Evolutionary conservation across 2,329 filamentous ascomycete species (phyloP), one percentile per base, ranked within the genome.

Genomic region (Monilinia vaccinii-corymbosi): DNA sequence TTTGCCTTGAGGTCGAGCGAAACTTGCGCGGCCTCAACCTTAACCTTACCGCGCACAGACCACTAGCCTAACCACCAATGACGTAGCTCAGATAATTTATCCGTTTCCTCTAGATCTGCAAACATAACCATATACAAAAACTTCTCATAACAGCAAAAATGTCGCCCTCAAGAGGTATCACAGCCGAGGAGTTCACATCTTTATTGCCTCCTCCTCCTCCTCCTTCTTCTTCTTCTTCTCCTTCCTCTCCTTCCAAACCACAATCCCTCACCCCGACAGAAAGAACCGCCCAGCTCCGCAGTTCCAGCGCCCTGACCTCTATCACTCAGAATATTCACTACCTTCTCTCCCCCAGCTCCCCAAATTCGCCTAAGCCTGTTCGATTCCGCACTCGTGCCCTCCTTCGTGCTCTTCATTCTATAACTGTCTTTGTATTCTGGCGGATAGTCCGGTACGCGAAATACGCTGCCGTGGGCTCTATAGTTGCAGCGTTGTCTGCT

Each of bases 391-490:
- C 70, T 9, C 67, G 70, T 11, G 70, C 70, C 6, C 64, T 71
- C 16, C 65, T 71, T 2, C 66, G 67, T 9, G 64, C 67, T 7
- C 62, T 71, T 1, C 70, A 64, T 34, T 71, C 64, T 48, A 64
- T 71, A 10, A 61, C 65, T 2, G 59, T 69, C 21, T 71, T 71
- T 45, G 50, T 71, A 16, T 71, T 71, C 64, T 71, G 70, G 70
- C 69, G 69, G 25, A 58, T 71, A 1, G 68, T 71, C 0, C 65
- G 70, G 23, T 71, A 71, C 58, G 70, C 70, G n/a, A 70, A 70
- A 48, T 71, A 70, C 48, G 69, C 69, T 4, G 50, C 67, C 2
- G 66, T 71, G 23, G 70, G 70, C 2, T 63, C 61, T 14, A 49
- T 70, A 3, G 63, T 71, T 5, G 69, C 70, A 1, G 70, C 70